Percentiles rank a stretch among this genome's conserved stretches.
phyloP scores from a whole-genome alignment of 2,329 filamentous ascomycete species.

The Verticillium nubilum region DNA sequence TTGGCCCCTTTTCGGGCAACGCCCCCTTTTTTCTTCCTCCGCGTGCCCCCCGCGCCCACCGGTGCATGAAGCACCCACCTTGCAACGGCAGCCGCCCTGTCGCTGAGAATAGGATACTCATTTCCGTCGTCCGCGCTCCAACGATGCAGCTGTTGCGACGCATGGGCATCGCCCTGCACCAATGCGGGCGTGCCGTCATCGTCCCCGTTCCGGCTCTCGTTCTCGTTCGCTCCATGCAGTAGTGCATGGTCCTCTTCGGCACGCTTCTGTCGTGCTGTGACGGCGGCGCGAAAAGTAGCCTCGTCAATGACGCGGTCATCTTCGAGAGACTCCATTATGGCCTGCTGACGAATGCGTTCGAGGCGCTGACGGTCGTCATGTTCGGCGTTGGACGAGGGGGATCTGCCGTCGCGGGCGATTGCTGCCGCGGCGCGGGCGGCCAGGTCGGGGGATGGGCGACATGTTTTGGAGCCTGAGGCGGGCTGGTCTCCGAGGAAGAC shows the following conservation, averaged over 20 bases:
- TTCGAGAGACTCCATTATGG: slow-evolving; percentile 60
- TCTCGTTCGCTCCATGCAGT: too few relatives aligned
- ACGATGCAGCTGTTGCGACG: slow-evolving; percentile 32
- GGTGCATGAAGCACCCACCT: slow-evolving; percentile 63
- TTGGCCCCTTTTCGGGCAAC: not conserved
- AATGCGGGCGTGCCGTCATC: slow-evolving; percentile 17
- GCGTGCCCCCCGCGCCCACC: slow-evolving; percentile 24
- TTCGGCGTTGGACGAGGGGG: slow-evolving; percentile 21
- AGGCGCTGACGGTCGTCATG: slow-evolving; percentile 48
- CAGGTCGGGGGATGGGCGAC: slow-evolving; percentile 18
- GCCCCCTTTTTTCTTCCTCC: slow-evolving; percentile 27
- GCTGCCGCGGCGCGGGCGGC: slow-evolving; percentile 28
- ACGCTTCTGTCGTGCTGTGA: slow-evolving; percentile 53
- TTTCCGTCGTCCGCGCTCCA: slow-evolving; percentile 62
- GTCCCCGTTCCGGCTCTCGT: slow-evolving; percentile 12
- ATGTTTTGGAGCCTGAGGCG: slow-evolving; percentile 13
- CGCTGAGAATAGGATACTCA: slow-evolving; percentile 65
- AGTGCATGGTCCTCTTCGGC: slow-evolving; percentile 44
- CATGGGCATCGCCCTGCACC: not conserved
- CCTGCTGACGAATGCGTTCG: slow-evolving; percentile 57
- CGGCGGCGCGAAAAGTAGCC: slow-evolving; percentile 57
- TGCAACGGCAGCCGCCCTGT: slow-evolving; percentile 62
- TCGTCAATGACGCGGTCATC: slow-evolving; percentile 66
- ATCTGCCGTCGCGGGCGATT: slow-evolving; percentile 13
- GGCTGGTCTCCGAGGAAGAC: slow-evolving; percentile 23